These are phyloP conservation scores for Pseudozyma sp. DNA, from an alignment of 1,284 basidiomycete species.

Conservation along the genomic window DNA sequence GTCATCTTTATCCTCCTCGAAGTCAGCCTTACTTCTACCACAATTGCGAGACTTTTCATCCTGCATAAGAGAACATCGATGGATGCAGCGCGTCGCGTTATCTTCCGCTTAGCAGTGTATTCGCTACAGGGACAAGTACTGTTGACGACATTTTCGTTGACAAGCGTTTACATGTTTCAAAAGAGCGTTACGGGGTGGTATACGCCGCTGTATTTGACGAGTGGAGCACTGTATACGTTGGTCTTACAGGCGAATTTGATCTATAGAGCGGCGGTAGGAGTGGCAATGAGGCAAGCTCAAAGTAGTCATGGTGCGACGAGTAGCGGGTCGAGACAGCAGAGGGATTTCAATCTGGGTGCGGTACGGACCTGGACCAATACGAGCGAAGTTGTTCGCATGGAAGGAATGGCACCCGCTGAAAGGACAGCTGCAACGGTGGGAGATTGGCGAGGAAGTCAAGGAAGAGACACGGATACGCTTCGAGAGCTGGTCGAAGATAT, in stretches of 20 bases:
- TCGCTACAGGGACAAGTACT: constrained; percentile 33
- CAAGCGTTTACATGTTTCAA: constrained; percentile 22
- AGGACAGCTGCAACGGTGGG: too few relatives aligned
- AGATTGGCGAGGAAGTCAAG: too few relatives aligned
- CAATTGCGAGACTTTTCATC: constrained; percentile 15
- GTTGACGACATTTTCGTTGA: constrained; percentile 14
- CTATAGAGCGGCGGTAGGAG: constrained; percentile 15
- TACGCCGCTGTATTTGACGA: constrained; percentile 22
- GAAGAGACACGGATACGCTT: too few relatives aligned
- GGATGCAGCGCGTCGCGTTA: constrained; percentile 16
- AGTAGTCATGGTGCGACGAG: neutral
- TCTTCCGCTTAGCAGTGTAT: constrained; percentile 29
- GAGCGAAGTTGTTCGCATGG: too few relatives aligned
- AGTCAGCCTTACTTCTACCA: constrained; percentile 24
- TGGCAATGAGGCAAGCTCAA: constrained; percentile 13
- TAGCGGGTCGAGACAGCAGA: neutral
- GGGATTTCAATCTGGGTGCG: neutral
- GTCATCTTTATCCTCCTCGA: constrained; percentile 28
- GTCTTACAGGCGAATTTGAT: constrained; percentile 33
- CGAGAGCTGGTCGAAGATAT: too few relatives aligned
- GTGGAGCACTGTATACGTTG: constrained; percentile 25
- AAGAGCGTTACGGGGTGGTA: constrained; percentile 22
- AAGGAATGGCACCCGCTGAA: too few relatives aligned
- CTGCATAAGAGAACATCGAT: constrained; percentile 16
- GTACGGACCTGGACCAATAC: too few relatives aligned